Percentiles rank a stretch among this genome's conserved stretches.
Evolutionary conservation across 768 basidiomycete species (phyloP).

Genomic region (Serendipita sp.): DNA sequence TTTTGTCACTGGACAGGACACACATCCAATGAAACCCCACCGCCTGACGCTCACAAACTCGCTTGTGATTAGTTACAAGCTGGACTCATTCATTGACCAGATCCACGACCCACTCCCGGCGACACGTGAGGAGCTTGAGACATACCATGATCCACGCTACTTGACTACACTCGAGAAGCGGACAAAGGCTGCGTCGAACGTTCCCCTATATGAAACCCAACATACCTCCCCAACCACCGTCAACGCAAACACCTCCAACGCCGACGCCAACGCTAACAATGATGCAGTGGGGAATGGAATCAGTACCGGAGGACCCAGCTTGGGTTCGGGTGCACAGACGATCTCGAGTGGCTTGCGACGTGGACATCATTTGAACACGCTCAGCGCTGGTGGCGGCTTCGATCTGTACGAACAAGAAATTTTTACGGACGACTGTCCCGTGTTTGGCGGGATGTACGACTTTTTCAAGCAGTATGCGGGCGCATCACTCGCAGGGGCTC

Average conservation of each 20-base stretch:
- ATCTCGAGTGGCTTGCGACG: too few relatives aligned
- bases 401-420: background rate
- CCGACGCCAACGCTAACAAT: too few relatives aligned
- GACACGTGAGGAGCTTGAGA: conserved; percentile 74
- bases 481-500: conserved; percentile 60
- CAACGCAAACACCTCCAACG: too few relatives aligned
- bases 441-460: conserved; percentile 87
- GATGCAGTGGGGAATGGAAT: background rate
- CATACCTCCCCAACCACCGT: background rate
- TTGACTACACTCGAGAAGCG: background rate
- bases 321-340: too few relatives aligned
- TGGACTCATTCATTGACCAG: conserved; percentile 87
- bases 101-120: conserved; percentile 82
- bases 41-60: conserved; percentile 91
- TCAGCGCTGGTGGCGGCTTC: background rate
- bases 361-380: too few relatives aligned
- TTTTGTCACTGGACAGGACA: conserved; percentile 41
- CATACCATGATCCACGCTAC: conserved; percentile 57
- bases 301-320: too few relatives aligned
- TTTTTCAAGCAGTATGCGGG: conserved; percentile 93
- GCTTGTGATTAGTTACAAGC: conserved; percentile 86
- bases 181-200: background rate
- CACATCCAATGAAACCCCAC: conserved; percentile 98
- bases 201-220: background rate
- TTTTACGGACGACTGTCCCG: conserved; percentile 77